Conservation (phyloP, 345 rosid genomes). For the Erucastrum elatum region DNA sequence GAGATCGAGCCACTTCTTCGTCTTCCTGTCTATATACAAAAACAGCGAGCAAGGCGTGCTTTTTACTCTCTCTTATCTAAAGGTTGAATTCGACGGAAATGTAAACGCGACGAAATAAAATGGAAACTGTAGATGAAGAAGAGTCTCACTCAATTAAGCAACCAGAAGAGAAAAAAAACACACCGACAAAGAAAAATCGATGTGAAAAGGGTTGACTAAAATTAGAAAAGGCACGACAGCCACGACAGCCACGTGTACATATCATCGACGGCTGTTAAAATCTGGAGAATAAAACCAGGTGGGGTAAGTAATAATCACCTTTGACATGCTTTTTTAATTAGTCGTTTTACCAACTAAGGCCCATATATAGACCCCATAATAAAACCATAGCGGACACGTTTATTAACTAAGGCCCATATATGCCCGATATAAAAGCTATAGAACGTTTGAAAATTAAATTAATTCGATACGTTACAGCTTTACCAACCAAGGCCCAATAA, state of each 20-base stretch:
- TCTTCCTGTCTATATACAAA: neutral
- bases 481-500: slow-evolving; percentile 1
- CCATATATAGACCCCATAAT: too few relatives aligned
- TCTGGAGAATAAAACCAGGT: neutral
- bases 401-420: neutral
- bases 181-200: slow-evolving; percentile 5
- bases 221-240: neutral
- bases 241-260: neutral
- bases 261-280: neutral
- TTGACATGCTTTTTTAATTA: neutral
- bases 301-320: neutral
- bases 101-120: slow-evolving; percentile 3
- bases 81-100: neutral
- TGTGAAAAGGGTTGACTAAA: slow-evolving; percentile 8
- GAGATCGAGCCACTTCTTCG: neutral
- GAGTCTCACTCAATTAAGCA: slow-evolving; percentile 26
- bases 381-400: too few relatives aligned
- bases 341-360: neutral
- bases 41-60: neutral
- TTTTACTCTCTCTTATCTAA: neutral
- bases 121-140: neutral
- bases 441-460: neutral
- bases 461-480: neutral
- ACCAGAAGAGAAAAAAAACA: neutral
- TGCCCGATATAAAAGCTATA: neutral